Percentiles rank a stretch among this genome's conserved stretches.
phyloP scores from a whole-genome alignment of 2,329 filamentous ascomycete species.

The Coniochaeta sp. region DNA sequence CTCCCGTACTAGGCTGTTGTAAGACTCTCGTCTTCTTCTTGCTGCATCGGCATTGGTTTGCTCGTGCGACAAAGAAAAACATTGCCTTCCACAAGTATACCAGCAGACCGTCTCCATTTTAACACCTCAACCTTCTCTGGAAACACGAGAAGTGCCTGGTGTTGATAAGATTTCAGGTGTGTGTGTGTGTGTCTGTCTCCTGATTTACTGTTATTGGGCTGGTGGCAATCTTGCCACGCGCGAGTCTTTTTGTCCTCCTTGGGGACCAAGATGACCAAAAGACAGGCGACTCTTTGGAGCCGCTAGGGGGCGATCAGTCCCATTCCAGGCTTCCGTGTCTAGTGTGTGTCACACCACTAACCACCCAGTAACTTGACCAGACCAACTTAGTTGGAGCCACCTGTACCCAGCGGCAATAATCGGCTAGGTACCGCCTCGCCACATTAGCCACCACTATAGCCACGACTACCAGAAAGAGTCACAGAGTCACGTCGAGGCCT shows the following conservation, averaged over 20 bases:
- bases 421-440: background rate
- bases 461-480: background rate
- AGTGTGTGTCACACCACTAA: slow-evolving; percentile 3
- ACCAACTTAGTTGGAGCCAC: background rate
- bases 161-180: background rate
- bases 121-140: background rate
- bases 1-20: background rate
- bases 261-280: background rate
- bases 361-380: background rate
- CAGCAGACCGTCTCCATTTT: background rate
- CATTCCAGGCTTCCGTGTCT: background rate
- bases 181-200: background rate
- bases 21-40: background rate
- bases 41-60: background rate
- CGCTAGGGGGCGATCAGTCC: background rate
- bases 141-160: background rate
- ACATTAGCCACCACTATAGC: background rate
- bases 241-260: background rate
- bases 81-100: background rate
- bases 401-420: background rate
- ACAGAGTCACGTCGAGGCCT: background rate
- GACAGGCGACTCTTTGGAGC: background rate
- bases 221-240: background rate
- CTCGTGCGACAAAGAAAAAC: background rate
- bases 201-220: background rate